Evolutionary conservation across 805 yeast species (phyloP), one percentile per base, ranked within the genome.

Genomic region (Lachancea sp.): DNA sequence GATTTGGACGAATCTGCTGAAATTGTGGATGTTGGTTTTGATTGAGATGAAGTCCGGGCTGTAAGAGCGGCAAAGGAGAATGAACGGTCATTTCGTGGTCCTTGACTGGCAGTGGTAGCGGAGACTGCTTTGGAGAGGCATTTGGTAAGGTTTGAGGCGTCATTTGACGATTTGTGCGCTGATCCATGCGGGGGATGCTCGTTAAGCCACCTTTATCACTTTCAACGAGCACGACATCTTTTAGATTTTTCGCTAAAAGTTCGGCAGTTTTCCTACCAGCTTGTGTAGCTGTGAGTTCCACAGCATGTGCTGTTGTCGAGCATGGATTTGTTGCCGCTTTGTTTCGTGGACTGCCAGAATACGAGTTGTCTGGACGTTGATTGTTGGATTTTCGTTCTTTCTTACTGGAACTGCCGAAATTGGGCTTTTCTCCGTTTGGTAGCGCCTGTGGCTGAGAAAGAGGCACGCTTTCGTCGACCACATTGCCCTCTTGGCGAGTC

Each of bases 381-480:
- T 29, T 10, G 29, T 25, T 25, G 3, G n/a, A 10, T 25, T 36
- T 42, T 16, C 38, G 17, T 2, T 43, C 36, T 32, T 36, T 36
- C 32, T 33, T 42, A n/a, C 41, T 36, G 27, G 55, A 48, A 35
- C 52, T 49, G 7, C 67, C 67, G 50, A 62, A 61, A 50, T 60
- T 52, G 16, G 67, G 66, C 38, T 51, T 62, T 33, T 56, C 58
- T 19, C 67, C 67, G 36, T 62, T 61, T 8, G 66, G 66, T 18
- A 62, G 46, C 3, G 49, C 41, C 34, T 62, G 66, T 16, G 56
- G 53, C 38, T 49, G 45, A n/a, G 65, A 62, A 13, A 57, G 25
- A n/a, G 36, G 27, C 25, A 20, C 27, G 9, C 13, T 11, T 27
- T 44, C 37, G 27, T 36, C 39, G 38, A 38, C 38, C 37, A 22